Evolutionary conservation across 768 basidiomycete species (phyloP), one percentile per base, ranked within the genome.

Genomic region (Trametes sanguinea): DNA sequence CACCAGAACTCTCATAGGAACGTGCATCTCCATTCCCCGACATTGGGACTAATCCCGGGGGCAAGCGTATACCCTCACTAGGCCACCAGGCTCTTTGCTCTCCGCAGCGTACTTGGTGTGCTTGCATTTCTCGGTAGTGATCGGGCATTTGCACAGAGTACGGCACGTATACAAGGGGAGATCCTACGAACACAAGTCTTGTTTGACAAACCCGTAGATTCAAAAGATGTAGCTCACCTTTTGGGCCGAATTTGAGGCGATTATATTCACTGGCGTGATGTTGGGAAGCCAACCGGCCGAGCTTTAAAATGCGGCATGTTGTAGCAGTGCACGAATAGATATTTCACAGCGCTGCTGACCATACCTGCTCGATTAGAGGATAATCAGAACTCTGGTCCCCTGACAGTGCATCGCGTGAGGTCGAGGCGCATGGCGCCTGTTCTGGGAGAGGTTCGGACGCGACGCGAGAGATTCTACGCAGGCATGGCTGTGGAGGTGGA

Each of bases 231-330:
- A 73, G 75, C 77, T 60, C n/a, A 73, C 72, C 71, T 43, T 63
- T 67, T 13, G 73, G 72, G 5, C 90, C 91, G 61, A 84, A 86
- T 72, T 91, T 90, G 29, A 85, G 72, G 56, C 82, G 80, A 67
- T 83, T 89, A 71, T 92, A 91, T 47, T 87, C 84, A 75, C 86
- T 88, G 58, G 69, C 55, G 66, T 92, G 90, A 73, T 91, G 87
- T 66, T 92, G 89, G 6, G 88, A 90, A 2, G 89, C 88, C 16
- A 92, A 76, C 2, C 69, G 74, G 1, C 80, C 78, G 51, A 89
- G 81, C 80, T 86, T 59, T 13, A 33, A 42, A 55, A 51, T 17
- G 39, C 11, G 11, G 4, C 10, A 46, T 29, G 42, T 37, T 30
- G 39, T 29, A 22, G 51, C 13, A n/a, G 16, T 29, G 27, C 27